These are phyloP conservation scores for Calonectria hawksworthii DNA, from an alignment of 2,329 filamentous ascomycete genomes.

Conservation along the genomic window DNA sequence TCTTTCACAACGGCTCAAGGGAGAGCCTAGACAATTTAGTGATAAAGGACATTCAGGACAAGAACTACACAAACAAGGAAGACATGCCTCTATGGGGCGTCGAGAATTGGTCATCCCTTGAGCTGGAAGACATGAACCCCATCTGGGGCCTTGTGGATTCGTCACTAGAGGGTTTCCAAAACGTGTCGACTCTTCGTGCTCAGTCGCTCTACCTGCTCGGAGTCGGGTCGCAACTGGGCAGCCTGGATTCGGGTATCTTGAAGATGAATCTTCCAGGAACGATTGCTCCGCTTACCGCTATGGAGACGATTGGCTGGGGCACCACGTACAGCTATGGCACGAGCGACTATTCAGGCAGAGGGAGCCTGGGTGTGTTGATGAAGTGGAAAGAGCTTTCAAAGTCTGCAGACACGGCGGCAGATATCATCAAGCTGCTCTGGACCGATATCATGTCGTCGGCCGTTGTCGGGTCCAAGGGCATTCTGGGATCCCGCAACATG, in stretches of 20 bases:
- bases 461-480: slow-evolving; percentile 34
- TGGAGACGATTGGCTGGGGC: slow-evolving; percentile 8
- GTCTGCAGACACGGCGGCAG: not conserved
- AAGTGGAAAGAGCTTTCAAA: slow-evolving; percentile 20
- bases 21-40: slow-evolving; percentile 50
- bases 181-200: slow-evolving; percentile 32
- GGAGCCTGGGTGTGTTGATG: slow-evolving; percentile 24
- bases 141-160: slow-evolving; percentile 41
- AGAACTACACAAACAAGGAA: slow-evolving; percentile 50
- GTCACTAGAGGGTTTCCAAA: slow-evolving; percentile 30
- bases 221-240: not conserved
- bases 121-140: slow-evolving; percentile 31
- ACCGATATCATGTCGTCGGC: slow-evolving; percentile 33
- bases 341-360: not conserved
- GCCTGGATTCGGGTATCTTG: not conserved
- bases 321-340: not conserved
- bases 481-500: slow-evolving; percentile 29
- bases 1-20: slow-evolving; percentile 57
- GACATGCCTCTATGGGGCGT: slow-evolving; percentile 52
- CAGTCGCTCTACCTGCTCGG: slow-evolving; percentile 32
- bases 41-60: slow-evolving; percentile 52
- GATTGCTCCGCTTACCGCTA: slow-evolving; percentile 25
- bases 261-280: slow-evolving; percentile 30
- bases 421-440: slow-evolving; percentile 27
- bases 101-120: slow-evolving; percentile 41